A percentile compares a stretch with the other conserved stretches of the same genome.
Evolutionary conservation across 2,329 filamentous ascomycete species (phyloP).

Genomic region (Hirsutella thompsonii): DNA sequence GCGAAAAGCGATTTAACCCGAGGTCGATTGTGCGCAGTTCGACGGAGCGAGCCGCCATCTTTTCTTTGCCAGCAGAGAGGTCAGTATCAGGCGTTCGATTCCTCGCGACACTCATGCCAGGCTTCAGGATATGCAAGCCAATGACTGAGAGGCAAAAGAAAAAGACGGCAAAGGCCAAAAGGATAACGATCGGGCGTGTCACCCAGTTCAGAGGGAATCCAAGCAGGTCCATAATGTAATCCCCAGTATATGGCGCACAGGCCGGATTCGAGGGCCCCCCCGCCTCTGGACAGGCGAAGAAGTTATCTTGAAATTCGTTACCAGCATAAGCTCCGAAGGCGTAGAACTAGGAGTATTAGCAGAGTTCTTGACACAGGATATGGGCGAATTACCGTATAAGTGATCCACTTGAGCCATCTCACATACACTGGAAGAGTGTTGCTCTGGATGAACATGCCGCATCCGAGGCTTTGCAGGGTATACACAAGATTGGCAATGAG

Average conservation of each 20-base stretch:
- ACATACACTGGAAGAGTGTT: slow-evolving; percentile 65
- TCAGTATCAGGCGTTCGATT: slow-evolving; percentile 46
- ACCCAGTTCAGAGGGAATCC: slow-evolving; percentile 58
- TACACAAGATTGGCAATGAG: slow-evolving; percentile 61
- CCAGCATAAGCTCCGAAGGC: slow-evolving; percentile 56
- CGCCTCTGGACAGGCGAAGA: slow-evolving; percentile 58
- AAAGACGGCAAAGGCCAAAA: slow-evolving; percentile 48
- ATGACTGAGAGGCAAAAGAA: slow-evolving; percentile 50
- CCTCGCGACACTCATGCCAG: slow-evolving; percentile 58
- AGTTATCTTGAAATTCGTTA: slow-evolving; percentile 60
- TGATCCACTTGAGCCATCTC: slow-evolving; percentile 60
- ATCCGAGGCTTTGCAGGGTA: slow-evolving; percentile 61
- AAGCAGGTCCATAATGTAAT: slow-evolving; percentile 55
- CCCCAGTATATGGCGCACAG: slow-evolving; percentile 56
- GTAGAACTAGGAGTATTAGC: slow-evolving; percentile 38
- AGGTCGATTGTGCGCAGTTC: slow-evolving; percentile 50
- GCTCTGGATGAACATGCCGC: slow-evolving; percentile 64
- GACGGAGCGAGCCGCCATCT: slow-evolving; percentile 42
- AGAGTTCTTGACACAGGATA: neutral
- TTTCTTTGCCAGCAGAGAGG: slow-evolving; percentile 57
- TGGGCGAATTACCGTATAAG: slow-evolving; percentile 5
- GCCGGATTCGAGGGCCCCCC: slow-evolving; percentile 49
- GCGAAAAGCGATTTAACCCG: slow-evolving; percentile 47
- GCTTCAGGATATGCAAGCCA: slow-evolving; percentile 49
- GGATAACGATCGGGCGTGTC: slow-evolving; percentile 48